These are phyloP conservation scores for Lipomyces starkeyi DNA, from an alignment of 805 yeast species.

Conservation along the genomic window DNA sequence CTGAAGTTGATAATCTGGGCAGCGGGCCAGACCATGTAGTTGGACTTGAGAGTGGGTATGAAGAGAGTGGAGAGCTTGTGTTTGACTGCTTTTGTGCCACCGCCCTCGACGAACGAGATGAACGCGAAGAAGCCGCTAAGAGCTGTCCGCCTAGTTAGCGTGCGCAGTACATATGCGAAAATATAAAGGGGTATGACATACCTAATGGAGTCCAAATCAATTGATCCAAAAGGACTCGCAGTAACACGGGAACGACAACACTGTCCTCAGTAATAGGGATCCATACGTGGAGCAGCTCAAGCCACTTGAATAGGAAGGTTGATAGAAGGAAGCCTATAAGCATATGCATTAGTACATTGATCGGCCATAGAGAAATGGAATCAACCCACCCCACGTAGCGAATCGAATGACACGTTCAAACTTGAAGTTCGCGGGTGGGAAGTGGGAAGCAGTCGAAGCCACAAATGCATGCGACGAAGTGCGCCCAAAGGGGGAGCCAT, in stretches of 20 bases:
- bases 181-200: slow-evolving; percentile 39
- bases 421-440: slow-evolving; percentile 20
- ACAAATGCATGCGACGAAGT: slow-evolving; percentile 31
- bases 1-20: slow-evolving; percentile 82
- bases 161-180: neutral
- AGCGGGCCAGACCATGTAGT: slow-evolving; percentile 90
- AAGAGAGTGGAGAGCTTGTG: slow-evolving; percentile 67
- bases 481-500: slow-evolving; percentile 39
- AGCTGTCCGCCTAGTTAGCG: slow-evolving; percentile 43
- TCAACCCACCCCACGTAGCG: slow-evolving; percentile 66
- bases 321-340: slow-evolving; percentile 67
- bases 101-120: slow-evolving; percentile 81
- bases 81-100: slow-evolving; percentile 66
- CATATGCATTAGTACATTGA: neutral
- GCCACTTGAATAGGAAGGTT: slow-evolving; percentile 88
- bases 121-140: slow-evolving; percentile 80
- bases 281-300: slow-evolving; percentile 73
- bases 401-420: slow-evolving; percentile 56
- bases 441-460: slow-evolving; percentile 29
- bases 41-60: slow-evolving; percentile 65
- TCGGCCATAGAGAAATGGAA: too few species aligned
- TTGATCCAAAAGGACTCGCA: slow-evolving; percentile 90
- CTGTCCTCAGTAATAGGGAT: slow-evolving; percentile 69
- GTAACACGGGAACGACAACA: slow-evolving; percentile 75
- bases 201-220: slow-evolving; percentile 81